Base-by-base conservation (phyloP, 768 basidiomycete species). In the Tulasnella sp. region DNA sequence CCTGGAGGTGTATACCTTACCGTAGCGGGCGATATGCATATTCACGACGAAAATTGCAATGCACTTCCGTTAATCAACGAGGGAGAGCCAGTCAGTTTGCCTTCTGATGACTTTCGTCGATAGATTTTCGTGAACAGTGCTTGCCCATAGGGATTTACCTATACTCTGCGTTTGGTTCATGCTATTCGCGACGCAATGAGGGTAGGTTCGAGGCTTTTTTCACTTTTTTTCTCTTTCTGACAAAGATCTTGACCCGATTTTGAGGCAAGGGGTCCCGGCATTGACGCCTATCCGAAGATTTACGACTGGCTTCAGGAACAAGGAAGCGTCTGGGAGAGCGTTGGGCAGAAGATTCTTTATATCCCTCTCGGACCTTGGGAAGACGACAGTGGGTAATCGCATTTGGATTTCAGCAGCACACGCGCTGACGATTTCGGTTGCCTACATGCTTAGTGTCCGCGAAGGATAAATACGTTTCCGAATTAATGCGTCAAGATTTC, bases 331-430 rank as follows among this genome's bases (percentile, higher is more conserved):
- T 78, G 77, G 77, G 58, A 64, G 16, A 41, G 8, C 31, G 5
- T 44, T 8, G 79, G 79, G 2, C 18, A 75, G 24, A 75, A 80
- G 34, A 40, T 18, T 16, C 18, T 80, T 16, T 75, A 74, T 22
- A 50, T 80, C 3, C 72, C 79, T 31, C 18, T 80, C 72, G 79
- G 79, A 22, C 69, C 79, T 18, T 80, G 79, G 79, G 79, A 80
- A 28, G 79, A 80, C 7, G 74, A 73, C 4, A 42, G 79, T 80
- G 40, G 40, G 77, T 12, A 11, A 58, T 46, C 1, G 18, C 7
- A 14, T 60, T 42, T 41, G 40, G 22, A 4, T 0, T 28, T 11
- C 18, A 4, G 5, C 7, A 69, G 0, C 28, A 18, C 28, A 37
- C 16, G 12, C 34, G 28, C 31, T 31, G 14, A 34, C 64, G 1